These are phyloP conservation scores for Diaporthe helianthi DNA, from an alignment of 2,329 filamentous ascomycete genomes.

Conservation along the genomic window DNA sequence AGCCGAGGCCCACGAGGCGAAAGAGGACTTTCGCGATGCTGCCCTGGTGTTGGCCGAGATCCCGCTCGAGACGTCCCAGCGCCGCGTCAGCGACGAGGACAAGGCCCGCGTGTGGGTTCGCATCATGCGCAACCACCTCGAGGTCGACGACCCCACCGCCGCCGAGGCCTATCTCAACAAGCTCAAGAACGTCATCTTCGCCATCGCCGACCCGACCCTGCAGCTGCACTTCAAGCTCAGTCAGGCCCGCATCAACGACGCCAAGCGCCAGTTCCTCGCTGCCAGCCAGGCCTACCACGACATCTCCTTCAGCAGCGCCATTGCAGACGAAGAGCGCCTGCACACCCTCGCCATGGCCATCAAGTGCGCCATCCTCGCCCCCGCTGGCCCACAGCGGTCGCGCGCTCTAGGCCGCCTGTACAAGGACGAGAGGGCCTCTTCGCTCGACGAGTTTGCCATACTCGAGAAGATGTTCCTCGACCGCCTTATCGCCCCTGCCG, in stretches of 20 bases:
- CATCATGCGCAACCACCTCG: constrained; percentile 91
- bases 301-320: constrained; percentile 76
- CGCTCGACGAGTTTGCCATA: constrained; percentile 82
- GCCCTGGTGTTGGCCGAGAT: constrained; percentile 83
- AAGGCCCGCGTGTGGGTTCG: constrained; percentile 90
- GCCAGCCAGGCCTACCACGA: constrained; percentile 89
- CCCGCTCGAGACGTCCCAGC: constrained; percentile 87
- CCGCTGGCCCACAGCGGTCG: constrained; percentile 85
- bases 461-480: constrained; percentile 98
- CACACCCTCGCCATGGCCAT: constrained; percentile 87
- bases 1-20: constrained; percentile 80
- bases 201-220: constrained; percentile 74
- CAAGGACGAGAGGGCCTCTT: constrained; percentile 85
- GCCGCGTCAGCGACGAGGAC: constrained; percentile 80
- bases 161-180: constrained; percentile 92
- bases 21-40: constrained; percentile 81
- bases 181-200: constrained; percentile 90
- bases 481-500: constrained; percentile 78
- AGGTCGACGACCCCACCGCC: constrained; percentile 86
- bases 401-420: constrained; percentile 83
- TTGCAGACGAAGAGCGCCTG: constrained; percentile 87
- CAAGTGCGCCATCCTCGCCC: constrained; percentile 89
- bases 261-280: constrained; percentile 86
- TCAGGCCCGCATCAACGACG: constrained; percentile 91
- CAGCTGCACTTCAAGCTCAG: constrained; percentile 88